These are phyloP conservation scores for Pisolithus albus DNA, from an alignment of 768 basidiomycete genomes.

Conservation along the genomic window DNA sequence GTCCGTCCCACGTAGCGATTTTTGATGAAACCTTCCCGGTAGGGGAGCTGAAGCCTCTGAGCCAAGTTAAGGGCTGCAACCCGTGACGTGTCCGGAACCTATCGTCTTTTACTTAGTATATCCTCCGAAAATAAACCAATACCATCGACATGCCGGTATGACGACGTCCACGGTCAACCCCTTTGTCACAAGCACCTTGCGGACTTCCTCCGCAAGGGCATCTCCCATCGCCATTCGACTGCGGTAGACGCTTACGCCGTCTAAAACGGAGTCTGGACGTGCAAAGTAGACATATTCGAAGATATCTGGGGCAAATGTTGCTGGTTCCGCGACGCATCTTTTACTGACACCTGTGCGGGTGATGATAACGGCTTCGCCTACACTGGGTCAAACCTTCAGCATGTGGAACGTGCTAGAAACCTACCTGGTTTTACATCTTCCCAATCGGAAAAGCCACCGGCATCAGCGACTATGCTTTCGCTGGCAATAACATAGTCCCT, in stretches of 20 bases:
- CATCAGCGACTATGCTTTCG: slow-evolving; percentile 96
- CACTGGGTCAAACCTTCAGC: not conserved
- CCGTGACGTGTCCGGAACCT: slow-evolving; percentile 95
- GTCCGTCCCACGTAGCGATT: slow-evolving; percentile 98
- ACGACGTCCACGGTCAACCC: slow-evolving; percentile 86
- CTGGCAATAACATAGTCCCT: slow-evolving; percentile 88
- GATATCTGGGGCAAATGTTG: slow-evolving; percentile 91
- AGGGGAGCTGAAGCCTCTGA: slow-evolving; percentile 82
- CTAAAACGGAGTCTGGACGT: slow-evolving; percentile 93
- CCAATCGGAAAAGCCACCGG: slow-evolving; percentile 87
- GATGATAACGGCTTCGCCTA: slow-evolving; percentile 94
- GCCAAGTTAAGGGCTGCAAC: slow-evolving; percentile 95
- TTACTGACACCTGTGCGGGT: slow-evolving; percentile 74
- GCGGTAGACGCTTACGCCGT: slow-evolving; percentile 95
- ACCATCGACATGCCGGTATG: slow-evolving; percentile 62
- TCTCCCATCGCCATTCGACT: slow-evolving; percentile 99
- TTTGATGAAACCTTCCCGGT: slow-evolving; percentile 97
- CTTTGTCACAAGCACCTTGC: slow-evolving; percentile 58
- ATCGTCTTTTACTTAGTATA: slow-evolving; percentile 1
- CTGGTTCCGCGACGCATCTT: slow-evolving; percentile 61
- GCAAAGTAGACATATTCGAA: slow-evolving; percentile 99
- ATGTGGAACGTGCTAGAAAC: slow-evolving; percentile 10
- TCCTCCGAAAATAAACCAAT: not conserved
- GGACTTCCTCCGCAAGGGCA: slow-evolving; percentile 81
- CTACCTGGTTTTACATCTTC: slow-evolving; percentile 86